A percentile compares a stretch with the other conserved stretches of the same genome.
phyloP scores from a whole-genome alignment of 2,329 filamentous ascomycete genomes.

The Alternaria gaisen region DNA sequence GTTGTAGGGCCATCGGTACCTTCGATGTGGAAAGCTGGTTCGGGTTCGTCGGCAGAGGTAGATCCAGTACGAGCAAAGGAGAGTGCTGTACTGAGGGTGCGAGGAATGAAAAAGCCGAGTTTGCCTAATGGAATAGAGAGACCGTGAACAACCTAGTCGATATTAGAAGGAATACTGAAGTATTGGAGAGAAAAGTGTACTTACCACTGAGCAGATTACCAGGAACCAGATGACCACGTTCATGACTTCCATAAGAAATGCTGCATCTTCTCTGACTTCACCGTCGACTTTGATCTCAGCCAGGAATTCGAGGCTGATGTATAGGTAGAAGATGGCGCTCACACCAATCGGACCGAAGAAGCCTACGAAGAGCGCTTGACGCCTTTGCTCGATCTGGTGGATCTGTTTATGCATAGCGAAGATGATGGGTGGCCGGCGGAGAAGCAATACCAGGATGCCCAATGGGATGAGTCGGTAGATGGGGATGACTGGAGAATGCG shows the following conservation, averaged over 20 bases:
- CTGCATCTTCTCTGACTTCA: constrained; percentile 70
- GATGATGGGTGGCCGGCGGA: constrained; percentile 81
- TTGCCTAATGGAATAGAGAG: constrained; percentile 81
- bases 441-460: constrained; percentile 77
- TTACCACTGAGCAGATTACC: constrained; percentile 80
- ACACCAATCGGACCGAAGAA: constrained; percentile 96
- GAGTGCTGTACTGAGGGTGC: constrained; percentile 65
- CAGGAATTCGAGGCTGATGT: constrained; percentile 80
- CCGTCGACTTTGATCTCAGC: constrained; percentile 65
- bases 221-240: constrained; percentile 86
- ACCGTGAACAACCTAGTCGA: constrained; percentile 75
- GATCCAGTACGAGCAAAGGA: constrained; percentile 29
- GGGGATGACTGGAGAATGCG: constrained; percentile 72
- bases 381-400: constrained; percentile 76
- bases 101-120: constrained; percentile 68
- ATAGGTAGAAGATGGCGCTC: constrained; percentile 89
- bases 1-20: constrained; percentile 26
- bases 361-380: constrained; percentile 84
- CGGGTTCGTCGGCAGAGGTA: constrained; percentile 26
- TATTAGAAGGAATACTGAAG: constrained; percentile 4
- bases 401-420: constrained; percentile 77
- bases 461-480: constrained; percentile 76
- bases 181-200: constrained; percentile 40
- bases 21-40: constrained; percentile 45
- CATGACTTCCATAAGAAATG: constrained; percentile 70